Conservation (phyloP, 805 yeast genomes). For the Suhomyces prunicola region DNA sequence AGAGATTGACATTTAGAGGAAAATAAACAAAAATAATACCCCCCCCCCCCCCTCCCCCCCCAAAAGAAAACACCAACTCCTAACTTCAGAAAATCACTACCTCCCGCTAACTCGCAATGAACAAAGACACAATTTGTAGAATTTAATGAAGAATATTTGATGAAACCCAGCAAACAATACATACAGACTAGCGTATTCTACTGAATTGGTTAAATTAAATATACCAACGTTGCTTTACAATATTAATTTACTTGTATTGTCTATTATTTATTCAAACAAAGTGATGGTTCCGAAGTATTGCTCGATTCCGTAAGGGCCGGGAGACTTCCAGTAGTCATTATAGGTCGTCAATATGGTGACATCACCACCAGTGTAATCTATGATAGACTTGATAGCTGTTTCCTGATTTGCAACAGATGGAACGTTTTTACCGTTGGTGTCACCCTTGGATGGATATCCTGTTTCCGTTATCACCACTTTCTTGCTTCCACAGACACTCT, state of each 20-base stretch:
- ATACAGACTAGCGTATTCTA: too few species aligned
- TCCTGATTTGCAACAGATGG: slow-evolving; percentile 71
- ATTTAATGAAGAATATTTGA: too few species aligned
- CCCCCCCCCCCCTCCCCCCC: too few species aligned
- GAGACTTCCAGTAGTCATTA: slow-evolving; percentile 82
- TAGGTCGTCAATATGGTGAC: slow-evolving; percentile 75
- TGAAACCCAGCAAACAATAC: too few species aligned
- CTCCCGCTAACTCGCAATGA: too few species aligned
- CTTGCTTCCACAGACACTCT: slow-evolving; percentile 53
- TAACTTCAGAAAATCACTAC: too few species aligned
- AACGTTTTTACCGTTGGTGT: slow-evolving; percentile 65
- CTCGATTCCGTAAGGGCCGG: slow-evolving; percentile 83
- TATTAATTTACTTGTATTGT: background rate
- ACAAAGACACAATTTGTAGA: too few species aligned
- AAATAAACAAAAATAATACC: too few species aligned
- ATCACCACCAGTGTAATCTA: slow-evolving; percentile 55
- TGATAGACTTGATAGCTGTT: slow-evolving; percentile 62
- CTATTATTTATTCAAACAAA: slow-evolving; percentile 19
- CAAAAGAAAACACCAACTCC: too few species aligned
- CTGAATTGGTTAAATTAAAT: too few species aligned
- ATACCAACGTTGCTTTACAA: background rate
- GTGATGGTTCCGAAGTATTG: slow-evolving; percentile 75
- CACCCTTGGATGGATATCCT: slow-evolving; percentile 82
- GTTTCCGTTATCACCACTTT: slow-evolving; percentile 73
- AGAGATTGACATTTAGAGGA: too few species aligned